These are phyloP conservation scores for Triglochin maritima DNA, from an alignment of 106 monocot species.

Conservation along the genomic window DNA sequence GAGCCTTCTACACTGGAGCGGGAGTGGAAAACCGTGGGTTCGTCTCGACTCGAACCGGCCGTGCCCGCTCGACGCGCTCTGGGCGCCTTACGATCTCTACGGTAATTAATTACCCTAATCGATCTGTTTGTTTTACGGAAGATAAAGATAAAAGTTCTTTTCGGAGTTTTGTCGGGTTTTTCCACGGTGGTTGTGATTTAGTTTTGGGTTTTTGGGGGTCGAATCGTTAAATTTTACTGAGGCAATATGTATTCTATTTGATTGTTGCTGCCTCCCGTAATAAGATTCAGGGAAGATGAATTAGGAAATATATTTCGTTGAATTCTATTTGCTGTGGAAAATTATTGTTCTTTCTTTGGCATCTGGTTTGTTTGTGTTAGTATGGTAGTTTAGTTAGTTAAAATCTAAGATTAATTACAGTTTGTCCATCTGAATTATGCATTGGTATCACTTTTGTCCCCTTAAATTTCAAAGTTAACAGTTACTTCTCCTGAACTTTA, in stretches of 20 bases:
- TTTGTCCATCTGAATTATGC: no score
- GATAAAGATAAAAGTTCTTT: not conserved
- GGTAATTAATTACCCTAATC: constrained; percentile 6
- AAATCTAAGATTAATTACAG: no score
- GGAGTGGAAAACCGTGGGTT: constrained; percentile 88
- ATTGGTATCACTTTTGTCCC: no score
- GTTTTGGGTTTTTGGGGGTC: not conserved
- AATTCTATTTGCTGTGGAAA: not conserved
- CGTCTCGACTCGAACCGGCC: constrained; percentile 62
- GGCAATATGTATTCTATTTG: constrained; percentile 11
- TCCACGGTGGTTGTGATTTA: not conserved
- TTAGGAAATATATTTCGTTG: not conserved
- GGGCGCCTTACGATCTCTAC: constrained; percentile 84
- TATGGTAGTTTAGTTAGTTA: no score
- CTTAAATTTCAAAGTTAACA: no score
- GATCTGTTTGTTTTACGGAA: not conserved
- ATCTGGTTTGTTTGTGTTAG: no score
- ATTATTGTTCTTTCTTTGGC: not conserved
- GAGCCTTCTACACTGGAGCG: constrained; percentile 96
- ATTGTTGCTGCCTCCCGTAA: constrained; percentile 8
- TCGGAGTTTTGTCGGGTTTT: not conserved
- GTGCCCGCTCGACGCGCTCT: constrained; percentile 81
- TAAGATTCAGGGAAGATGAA: not conserved
- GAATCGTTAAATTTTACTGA: constrained; percentile 9
- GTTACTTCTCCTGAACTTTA: no score